phyloP scores from a whole-genome alignment of 192 early-diverging fungal species.

The Diversispora epigaea region DNA sequence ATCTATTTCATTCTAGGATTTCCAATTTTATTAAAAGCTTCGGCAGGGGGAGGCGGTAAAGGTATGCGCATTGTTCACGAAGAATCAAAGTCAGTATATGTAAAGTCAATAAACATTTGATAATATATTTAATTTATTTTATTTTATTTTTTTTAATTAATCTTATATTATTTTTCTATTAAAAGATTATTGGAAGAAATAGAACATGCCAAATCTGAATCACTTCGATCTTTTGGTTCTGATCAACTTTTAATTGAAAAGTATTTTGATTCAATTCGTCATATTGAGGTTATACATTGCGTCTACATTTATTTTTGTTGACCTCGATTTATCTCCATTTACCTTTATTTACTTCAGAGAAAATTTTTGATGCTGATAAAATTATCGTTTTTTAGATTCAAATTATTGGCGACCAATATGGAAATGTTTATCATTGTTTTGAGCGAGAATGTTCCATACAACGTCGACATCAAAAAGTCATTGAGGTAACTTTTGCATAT shows the following conservation, averaged over 20 bases:
- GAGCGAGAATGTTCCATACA: constrained; percentile 88
- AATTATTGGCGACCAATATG: constrained; percentile 31
- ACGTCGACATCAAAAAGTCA: constrained; percentile 69
- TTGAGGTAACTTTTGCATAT: neutral
- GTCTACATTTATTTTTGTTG: constrained; percentile 33
- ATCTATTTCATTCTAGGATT: constrained; percentile 53
- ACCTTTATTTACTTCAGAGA: neutral
- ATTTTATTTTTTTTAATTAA: neutral
- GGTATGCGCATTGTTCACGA: constrained; percentile 78
- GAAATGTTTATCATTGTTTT: constrained; percentile 77
- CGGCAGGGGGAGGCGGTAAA: constrained; percentile 78
- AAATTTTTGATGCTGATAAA: constrained; percentile 52
- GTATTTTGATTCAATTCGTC: constrained; percentile 80
- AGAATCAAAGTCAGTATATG: neutral
- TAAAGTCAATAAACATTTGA: neutral
- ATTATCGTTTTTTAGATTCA: neutral
- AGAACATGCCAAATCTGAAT: constrained; percentile 75
- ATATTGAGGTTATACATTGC: constrained; percentile 65
- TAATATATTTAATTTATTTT: neutral
- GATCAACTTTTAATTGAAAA: constrained; percentile 86
- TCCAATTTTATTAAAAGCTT: constrained; percentile 81
- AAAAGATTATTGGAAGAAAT: constrained; percentile 69
- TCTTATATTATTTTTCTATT: neutral
- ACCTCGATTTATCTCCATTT: neutral
- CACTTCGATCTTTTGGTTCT: constrained; percentile 84